These are phyloP conservation scores for Apiotrichum gamsii DNA, from an alignment of 1,284 basidiomycete species.

Conservation along the genomic window DNA sequence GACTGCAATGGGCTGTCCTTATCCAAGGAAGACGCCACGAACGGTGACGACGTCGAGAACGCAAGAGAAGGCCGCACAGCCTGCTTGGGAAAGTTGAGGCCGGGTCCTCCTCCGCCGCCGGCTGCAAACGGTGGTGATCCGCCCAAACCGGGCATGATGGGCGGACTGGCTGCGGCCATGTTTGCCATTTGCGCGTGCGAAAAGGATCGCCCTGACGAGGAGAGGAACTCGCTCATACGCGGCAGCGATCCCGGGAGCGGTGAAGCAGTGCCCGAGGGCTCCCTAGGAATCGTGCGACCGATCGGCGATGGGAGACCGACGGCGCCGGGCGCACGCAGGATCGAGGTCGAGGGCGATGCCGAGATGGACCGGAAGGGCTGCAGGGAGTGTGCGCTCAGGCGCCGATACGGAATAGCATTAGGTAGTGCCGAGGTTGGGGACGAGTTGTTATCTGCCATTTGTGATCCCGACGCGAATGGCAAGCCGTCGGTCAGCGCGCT, in stretches of 20 bases:
- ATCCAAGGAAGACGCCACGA: constrained; percentile 37
- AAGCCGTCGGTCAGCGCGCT: constrained; percentile 35
- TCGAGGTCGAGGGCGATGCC: constrained; percentile 37
- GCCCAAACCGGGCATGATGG: constrained; percentile 21
- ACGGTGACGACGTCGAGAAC: constrained; percentile 26
- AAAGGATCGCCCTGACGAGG: constrained; percentile 44
- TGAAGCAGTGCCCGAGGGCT: background rate
- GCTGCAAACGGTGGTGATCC: constrained; percentile 13
- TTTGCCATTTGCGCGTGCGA: constrained; percentile 44
- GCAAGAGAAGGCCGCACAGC: constrained; percentile 21
- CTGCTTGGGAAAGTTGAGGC: constrained; percentile 38
- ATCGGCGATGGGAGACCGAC: background rate
- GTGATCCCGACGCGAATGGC: constrained; percentile 32
- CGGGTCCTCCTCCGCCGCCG: too few relatives aligned
- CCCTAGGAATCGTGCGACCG: constrained; percentile 18
- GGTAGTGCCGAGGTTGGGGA: constrained; percentile 15
- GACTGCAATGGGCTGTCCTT: constrained; percentile 13
- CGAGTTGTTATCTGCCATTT: background rate
- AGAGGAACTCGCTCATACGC: constrained; percentile 42
- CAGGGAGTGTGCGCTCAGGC: constrained; percentile 41
- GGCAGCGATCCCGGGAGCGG: constrained; percentile 3
- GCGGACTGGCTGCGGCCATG: constrained; percentile 26
- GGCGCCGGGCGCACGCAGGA: constrained; percentile 20
- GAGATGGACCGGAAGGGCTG: constrained; percentile 35
- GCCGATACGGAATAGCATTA: constrained; percentile 29